Conservation (phyloP, 805 yeast species). For the Barnettozyma pratensis region DNA sequence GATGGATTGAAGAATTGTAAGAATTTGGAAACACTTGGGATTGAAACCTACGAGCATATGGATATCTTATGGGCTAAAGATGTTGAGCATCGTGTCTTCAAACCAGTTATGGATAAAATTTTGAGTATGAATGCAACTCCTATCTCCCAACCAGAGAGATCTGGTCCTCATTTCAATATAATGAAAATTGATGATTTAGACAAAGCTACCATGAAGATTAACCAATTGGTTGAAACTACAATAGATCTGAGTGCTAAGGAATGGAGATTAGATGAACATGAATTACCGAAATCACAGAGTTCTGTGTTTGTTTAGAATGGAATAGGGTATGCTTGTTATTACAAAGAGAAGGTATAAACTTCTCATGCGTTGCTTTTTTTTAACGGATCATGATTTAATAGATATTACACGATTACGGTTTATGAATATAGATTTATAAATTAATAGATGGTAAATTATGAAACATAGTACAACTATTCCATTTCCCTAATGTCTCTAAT, state of each 20-base stretch:
- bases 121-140: too few relatives aligned
- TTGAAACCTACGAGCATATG: conserved; percentile 66
- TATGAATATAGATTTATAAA: neutral
- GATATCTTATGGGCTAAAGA: conserved; percentile 76
- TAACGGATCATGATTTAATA: too few relatives aligned
- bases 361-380: too few relatives aligned
- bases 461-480: neutral
- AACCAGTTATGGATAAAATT: conserved; percentile 42
- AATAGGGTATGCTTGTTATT: too few relatives aligned
- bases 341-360: too few relatives aligned
- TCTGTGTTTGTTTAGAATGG: conserved; percentile 8
- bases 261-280: neutral
- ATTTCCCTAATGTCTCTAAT: conserved; percentile 43
- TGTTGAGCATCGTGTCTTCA: conserved; percentile 37
- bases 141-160: too few relatives aligned
- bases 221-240: too few relatives aligned
- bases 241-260: too few relatives aligned
- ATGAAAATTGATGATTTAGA: too few relatives aligned
- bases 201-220: too few relatives aligned
- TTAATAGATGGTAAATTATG: neutral
- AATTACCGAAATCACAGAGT: conserved; percentile 3
- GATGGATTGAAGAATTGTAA: conserved; percentile 43
- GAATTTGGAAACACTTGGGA: conserved; percentile 33
- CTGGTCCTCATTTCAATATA: too few relatives aligned
- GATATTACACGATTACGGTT: too few relatives aligned